A percentile compares a stretch with the other conserved stretches of the same genome.
phyloP scores from a whole-genome alignment of 2,329 filamentous ascomycete genomes.

The Iodosphaeria phyllophila region DNA sequence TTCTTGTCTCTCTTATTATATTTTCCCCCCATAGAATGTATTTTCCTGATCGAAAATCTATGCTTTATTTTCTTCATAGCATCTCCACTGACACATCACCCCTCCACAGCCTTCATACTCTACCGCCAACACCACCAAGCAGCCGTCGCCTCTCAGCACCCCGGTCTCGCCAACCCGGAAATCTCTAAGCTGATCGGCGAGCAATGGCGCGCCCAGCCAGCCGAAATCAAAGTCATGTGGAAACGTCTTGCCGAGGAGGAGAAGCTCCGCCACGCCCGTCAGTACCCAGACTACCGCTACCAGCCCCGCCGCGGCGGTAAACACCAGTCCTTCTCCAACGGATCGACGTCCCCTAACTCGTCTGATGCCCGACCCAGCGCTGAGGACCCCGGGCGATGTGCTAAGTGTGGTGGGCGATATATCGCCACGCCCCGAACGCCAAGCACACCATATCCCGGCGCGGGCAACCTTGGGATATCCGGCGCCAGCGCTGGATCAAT shows the following conservation, averaged over 20 bases:
- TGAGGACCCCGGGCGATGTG: conserved; percentile 39
- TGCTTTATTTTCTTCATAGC: no score
- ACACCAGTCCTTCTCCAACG: conserved; percentile 10
- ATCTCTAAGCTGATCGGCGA: conserved; percentile 95
- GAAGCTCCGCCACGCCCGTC: conserved; percentile 70
- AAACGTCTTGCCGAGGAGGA: conserved; percentile 83
- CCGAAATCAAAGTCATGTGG: conserved; percentile 68
- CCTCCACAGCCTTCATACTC: conserved; percentile 94
- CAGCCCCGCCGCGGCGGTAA: conserved; percentile 55
- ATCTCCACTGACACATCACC: no score
- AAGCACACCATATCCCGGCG: conserved; percentile 24
- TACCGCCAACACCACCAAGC: conserved; percentile 89
- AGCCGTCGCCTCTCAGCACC: conserved; percentile 60
- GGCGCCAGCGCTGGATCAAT: conserved; percentile 1
- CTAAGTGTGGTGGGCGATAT: conserved; percentile 52
- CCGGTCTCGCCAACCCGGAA: conserved; percentile 83
- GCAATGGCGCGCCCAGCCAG: conserved; percentile 67
- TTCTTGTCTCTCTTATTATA: conserved; percentile 3
- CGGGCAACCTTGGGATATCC: conserved; percentile 10
- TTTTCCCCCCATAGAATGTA: no score
- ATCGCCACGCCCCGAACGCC: conserved; percentile 44
- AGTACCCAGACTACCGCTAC: conserved; percentile 89
- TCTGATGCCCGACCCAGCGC: conserved; percentile 7
- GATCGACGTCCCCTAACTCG: not conserved
- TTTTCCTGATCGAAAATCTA: no score